Evolutionary conservation across 805 yeast species (phyloP).

Genomic region (Myxozyma neglecta): DNA sequence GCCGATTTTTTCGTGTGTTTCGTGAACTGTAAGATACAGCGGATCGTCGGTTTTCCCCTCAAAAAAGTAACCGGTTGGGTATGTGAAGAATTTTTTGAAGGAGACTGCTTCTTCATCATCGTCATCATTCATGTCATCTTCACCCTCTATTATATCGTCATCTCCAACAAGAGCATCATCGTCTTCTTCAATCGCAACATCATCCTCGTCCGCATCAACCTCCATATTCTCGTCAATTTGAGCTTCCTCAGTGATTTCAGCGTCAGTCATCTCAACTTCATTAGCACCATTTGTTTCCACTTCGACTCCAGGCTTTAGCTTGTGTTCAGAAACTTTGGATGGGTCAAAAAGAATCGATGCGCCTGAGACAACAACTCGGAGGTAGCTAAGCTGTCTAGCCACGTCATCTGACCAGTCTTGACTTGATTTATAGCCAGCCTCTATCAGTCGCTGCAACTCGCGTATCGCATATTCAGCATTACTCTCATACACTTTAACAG

Average conservation of each 20-base stretch:
- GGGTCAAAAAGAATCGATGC: conserved; percentile 73
- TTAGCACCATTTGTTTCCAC: neutral
- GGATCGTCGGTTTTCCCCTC: conserved; percentile 49
- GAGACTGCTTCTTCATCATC: conserved; percentile 36
- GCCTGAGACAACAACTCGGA: conserved; percentile 68
- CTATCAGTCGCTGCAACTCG: conserved; percentile 42
- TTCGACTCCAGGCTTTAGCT: neutral
- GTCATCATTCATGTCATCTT: conserved; percentile 20
- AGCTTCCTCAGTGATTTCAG: neutral
- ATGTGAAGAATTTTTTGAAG: conserved; percentile 58
- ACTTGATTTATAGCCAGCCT: conserved; percentile 24
- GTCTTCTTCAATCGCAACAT: conserved; percentile 5
- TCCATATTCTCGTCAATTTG: conserved; percentile 36
- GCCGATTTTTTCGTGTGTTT: conserved; percentile 60
- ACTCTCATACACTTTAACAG: conserved; percentile 56
- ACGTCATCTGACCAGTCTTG: conserved; percentile 50
- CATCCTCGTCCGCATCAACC: conserved; percentile 16
- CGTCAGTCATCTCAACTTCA: conserved; percentile 36
- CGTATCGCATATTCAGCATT: conserved; percentile 42
- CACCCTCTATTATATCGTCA: conserved; percentile 29
- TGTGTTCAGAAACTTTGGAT: conserved; percentile 37
- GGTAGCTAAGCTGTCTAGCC: conserved; percentile 54
- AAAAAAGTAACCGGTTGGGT: conserved; percentile 64
- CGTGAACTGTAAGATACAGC: conserved; percentile 57
- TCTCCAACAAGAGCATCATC: conserved; percentile 33